phyloP scores from a whole-genome alignment of 257 asterid species.

The Lithospermum erythrorhizon region DNA sequence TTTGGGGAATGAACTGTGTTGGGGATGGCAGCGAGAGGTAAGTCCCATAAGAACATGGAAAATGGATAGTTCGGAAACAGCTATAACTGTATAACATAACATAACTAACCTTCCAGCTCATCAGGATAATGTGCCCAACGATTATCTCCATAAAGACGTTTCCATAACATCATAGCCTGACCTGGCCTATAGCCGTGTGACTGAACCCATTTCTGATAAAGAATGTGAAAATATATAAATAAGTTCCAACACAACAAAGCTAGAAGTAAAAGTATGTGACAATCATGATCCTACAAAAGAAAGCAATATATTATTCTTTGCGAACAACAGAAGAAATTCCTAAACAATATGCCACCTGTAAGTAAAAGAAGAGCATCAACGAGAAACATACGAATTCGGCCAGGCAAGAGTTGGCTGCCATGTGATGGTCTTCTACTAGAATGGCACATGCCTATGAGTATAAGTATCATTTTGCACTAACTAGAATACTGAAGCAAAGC shows the following conservation, averaged over 20 bases:
- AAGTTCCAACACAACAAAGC: not conserved
- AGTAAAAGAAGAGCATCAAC: no score
- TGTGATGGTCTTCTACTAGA: not conserved
- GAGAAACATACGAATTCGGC: no score
- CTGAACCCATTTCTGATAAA: slow-evolving; percentile 72
- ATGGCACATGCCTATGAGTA: not conserved
- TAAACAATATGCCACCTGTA: no score
- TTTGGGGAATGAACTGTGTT: not conserved
- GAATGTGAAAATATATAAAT: slow-evolving; percentile 10
- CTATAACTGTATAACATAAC: no score
- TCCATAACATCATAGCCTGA: slow-evolving; percentile 97
- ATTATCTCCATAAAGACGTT: slow-evolving; percentile 65
- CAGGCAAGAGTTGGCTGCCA: not conserved
- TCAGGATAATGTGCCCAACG: slow-evolving; percentile 61
- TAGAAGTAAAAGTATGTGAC: not conserved
- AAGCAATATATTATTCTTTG: no score
- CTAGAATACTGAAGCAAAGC: not conserved
- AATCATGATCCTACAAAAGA: not conserved
- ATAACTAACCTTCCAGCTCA: slow-evolving; percentile 58
- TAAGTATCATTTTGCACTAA: not conserved
- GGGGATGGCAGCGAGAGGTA: not conserved
- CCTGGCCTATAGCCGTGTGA: slow-evolving; percentile 76
- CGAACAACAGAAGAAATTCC: no score
- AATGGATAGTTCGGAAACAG: not conserved
- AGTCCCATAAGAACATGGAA: not conserved